A percentile compares a stretch with the other conserved stretches of the same genome.
Conservation (phyloP, 768 basidiomycete species). For the Rhizopogon vesiculosus region DNA sequence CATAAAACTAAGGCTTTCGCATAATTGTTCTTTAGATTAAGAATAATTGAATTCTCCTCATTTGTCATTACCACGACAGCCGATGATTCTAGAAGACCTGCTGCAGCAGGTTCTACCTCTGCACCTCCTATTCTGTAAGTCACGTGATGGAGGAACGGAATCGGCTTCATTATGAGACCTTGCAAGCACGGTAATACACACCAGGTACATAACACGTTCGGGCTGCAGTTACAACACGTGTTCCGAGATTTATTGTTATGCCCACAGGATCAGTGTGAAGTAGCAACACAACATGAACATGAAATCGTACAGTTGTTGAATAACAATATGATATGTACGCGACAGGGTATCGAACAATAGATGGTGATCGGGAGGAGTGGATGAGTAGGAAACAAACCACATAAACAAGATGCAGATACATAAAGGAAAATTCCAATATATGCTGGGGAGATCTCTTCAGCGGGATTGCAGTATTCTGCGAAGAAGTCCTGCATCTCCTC, state of each 20-base stretch:
- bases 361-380: conserved; percentile 12
- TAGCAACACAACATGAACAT: not conserved
- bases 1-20: no score
- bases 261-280: not conserved
- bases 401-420: conserved; percentile 23
- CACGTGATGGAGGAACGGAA: no score
- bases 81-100: no score
- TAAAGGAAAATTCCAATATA: conserved; percentile 17
- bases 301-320: not conserved
- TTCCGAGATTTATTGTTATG: not conserved
- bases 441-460: conserved; percentile 16
- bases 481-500: conserved; percentile 42
- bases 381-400: conserved; percentile 20
- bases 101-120: no score
- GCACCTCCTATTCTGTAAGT: no score
- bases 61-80: no score
- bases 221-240: not conserved
- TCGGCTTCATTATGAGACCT: no score
- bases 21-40: no score
- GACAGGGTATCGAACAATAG: conserved; percentile 30
- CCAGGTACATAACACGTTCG: not conserved
- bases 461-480: conserved; percentile 45
- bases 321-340: conserved; percentile 25
- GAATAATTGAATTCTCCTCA: no score
- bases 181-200: not conserved